Percentiles rank a stretch among this genome's conserved stretches.
phyloP scores from a whole-genome alignment of 345 rosid species.

The Eucalyptus pauciflora region DNA sequence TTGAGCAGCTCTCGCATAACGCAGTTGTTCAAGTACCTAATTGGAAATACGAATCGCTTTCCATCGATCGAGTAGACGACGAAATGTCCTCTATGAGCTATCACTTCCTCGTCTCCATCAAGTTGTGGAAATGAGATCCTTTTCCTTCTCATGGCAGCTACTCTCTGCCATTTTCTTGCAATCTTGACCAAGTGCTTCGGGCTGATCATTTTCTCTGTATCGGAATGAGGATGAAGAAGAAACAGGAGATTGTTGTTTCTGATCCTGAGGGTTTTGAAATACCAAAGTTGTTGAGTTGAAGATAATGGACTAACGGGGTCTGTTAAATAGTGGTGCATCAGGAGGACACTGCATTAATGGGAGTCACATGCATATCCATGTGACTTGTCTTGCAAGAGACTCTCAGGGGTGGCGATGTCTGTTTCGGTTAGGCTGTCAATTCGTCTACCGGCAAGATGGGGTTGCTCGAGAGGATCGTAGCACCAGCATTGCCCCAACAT shows the following conservation, averaged over 20 bases:
- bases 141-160: constrained; percentile 3
- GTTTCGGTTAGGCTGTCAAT: background rate
- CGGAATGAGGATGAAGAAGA: background rate
- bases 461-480: background rate
- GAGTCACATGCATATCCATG: background rate
- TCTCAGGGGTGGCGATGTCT: background rate
- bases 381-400: background rate
- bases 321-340: background rate
- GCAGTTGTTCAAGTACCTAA: background rate
- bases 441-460: background rate
- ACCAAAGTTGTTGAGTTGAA: background rate
- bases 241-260: background rate
- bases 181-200: constrained; percentile 10
- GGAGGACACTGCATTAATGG: background rate
- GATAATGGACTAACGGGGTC: background rate
- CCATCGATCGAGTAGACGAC: background rate
- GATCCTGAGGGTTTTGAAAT: background rate
- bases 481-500: background rate
- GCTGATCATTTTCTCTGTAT: background rate
- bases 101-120: background rate
- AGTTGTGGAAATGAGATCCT: constrained; percentile 2
- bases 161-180: constrained; percentile 24
- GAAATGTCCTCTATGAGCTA: constrained; percentile 10
- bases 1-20: background rate
- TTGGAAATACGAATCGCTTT: constrained; percentile 1